Percentiles rank a stretch among this genome's conserved stretches.
Conservation (phyloP, 768 basidiomycete species). For the Termitomyces bulborhizus region DNA sequence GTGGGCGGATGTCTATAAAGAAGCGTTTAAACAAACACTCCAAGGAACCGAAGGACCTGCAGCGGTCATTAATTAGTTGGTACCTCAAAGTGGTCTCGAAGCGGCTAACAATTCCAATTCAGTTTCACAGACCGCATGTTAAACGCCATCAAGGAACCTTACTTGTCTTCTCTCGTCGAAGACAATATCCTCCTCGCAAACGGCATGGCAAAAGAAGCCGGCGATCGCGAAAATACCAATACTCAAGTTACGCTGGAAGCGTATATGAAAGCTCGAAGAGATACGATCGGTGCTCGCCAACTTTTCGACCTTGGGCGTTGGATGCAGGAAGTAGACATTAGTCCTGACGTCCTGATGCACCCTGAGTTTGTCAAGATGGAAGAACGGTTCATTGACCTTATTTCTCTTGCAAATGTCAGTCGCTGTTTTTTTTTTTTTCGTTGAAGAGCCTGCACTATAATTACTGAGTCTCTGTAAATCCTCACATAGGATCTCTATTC, state of each 20-base stretch:
- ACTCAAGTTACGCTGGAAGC: neutral
- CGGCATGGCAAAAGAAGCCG: constrained; percentile 4
- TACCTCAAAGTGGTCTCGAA: neutral
- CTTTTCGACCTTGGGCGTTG: constrained; percentile 8
- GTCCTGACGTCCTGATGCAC: neutral
- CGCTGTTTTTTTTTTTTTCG: neutral
- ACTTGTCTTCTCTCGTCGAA: neutral
- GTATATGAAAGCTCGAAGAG: constrained; percentile 7
- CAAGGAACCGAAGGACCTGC: constrained; percentile 1
- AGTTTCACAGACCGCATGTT: constrained; percentile 2
- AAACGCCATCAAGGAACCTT: neutral
- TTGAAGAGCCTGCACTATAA: neutral
- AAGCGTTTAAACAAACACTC: constrained; percentile 3
- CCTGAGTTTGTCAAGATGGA: constrained; percentile 4
- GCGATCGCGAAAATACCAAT: constrained; percentile 4
- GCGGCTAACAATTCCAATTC: neutral
- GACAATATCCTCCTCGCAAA: constrained; percentile 4
- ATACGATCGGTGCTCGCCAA: constrained; percentile 3
- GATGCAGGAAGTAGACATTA: constrained; percentile 3
- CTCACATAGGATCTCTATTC: neutral
- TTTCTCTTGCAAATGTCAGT: neutral
- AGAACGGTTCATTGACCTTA: neutral
- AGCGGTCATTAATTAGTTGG: constrained; percentile 3
- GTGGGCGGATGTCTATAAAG: constrained; percentile 5
- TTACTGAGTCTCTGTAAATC: neutral